phyloP scores from a whole-genome alignment of 1,284 basidiomycete genomes.

The Naganishia cerealis region DNA sequence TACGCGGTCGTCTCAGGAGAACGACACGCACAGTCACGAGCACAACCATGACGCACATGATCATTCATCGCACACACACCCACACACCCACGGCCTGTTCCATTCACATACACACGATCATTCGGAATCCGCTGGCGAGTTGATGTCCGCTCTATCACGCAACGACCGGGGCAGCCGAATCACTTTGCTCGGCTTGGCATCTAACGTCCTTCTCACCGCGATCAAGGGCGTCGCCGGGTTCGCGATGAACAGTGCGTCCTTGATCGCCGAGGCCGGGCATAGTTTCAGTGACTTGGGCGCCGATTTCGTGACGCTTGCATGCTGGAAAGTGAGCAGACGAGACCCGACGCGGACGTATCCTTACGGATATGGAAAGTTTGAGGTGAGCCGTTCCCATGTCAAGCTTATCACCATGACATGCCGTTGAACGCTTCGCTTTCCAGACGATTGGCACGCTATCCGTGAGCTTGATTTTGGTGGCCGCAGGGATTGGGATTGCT shows the following conservation, averaged over 20 bases:
- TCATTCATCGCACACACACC: slow-evolving; percentile 51
- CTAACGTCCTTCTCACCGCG: slow-evolving; percentile 78
- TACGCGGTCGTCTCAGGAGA: neutral
- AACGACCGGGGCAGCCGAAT: slow-evolving; percentile 79
- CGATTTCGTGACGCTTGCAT: slow-evolving; percentile 89
- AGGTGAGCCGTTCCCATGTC: slow-evolving; percentile 46
- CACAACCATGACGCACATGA: slow-evolving; percentile 57
- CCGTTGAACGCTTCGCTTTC: too few relatives aligned
- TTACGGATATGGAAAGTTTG: slow-evolving; percentile 80
- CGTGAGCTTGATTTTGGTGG: slow-evolving; percentile 73
- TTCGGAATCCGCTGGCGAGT: slow-evolving; percentile 67
- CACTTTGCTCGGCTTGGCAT: slow-evolving; percentile 75
- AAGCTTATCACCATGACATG: too few relatives aligned
- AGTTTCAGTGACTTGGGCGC: slow-evolving; percentile 81
- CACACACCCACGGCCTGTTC: slow-evolving; percentile 39
- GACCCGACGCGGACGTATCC: slow-evolving; percentile 60
- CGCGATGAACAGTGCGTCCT: slow-evolving; percentile 78
- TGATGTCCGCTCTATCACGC: slow-evolving; percentile 65
- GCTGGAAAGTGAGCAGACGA: slow-evolving; percentile 82
- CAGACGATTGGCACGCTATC: slow-evolving; percentile 79
- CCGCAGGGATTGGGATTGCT: slow-evolving; percentile 87
- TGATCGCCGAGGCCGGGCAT: slow-evolving; percentile 93
- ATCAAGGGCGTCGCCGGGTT: slow-evolving; percentile 83
- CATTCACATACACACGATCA: slow-evolving; percentile 57
- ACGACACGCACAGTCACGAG: slow-evolving; percentile 13